Percentiles rank a stretch among this genome's conserved stretches.
Conservation (phyloP, 2,329 filamentous ascomycete genomes). For the Penicillium sp. region DNA sequence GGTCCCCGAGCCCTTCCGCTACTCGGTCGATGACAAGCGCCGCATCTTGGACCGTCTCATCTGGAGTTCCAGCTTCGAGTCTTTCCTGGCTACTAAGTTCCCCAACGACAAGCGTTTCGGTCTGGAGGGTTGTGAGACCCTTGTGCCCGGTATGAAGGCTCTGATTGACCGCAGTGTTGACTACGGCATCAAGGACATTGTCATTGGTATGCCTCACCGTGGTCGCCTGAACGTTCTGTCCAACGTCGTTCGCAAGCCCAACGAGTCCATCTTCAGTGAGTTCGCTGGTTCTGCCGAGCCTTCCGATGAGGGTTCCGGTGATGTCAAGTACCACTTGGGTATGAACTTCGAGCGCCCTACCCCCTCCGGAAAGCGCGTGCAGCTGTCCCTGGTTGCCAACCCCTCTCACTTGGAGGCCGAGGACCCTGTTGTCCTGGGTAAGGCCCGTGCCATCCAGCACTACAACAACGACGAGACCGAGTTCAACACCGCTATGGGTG, state of each 20-base stretch:
- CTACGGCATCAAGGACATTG: slow-evolving; percentile 97
- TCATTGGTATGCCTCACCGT: slow-evolving; percentile 99
- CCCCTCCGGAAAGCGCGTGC: slow-evolving; percentile 97
- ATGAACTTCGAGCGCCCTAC: slow-evolving; percentile 99
- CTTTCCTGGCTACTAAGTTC: slow-evolving; percentile 94
- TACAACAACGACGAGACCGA: slow-evolving; percentile 96
- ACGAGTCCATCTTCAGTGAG: slow-evolving; percentile 99
- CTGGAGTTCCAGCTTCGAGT: slow-evolving; percentile 97
- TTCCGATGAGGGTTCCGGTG: slow-evolving; percentile 92
- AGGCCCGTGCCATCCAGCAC: slow-evolving; percentile 96
- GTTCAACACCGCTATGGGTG: slow-evolving; percentile 88
- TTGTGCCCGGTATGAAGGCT: slow-evolving; percentile 99
- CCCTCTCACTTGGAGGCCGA: slow-evolving; percentile 97
- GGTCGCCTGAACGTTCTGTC: slow-evolving; percentile 95
- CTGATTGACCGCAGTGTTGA: slow-evolving; percentile 97
- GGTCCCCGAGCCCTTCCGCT: slow-evolving; percentile 92
- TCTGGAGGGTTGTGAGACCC: slow-evolving; percentile 92
- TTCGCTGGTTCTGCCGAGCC: slow-evolving; percentile 86
- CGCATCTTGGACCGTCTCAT: slow-evolving; percentile 95
- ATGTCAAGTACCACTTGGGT: slow-evolving; percentile 98
- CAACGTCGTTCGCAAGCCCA: slow-evolving; percentile 98
- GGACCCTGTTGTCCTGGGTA: slow-evolving; percentile 94
- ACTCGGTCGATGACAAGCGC: slow-evolving; percentile 97
- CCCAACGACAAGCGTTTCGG: slow-evolving; percentile 99
- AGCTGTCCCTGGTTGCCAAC: slow-evolving; percentile 96